phyloP scores from a whole-genome alignment of 2,329 filamentous ascomycete genomes.

The Tympanopsis confertula region DNA sequence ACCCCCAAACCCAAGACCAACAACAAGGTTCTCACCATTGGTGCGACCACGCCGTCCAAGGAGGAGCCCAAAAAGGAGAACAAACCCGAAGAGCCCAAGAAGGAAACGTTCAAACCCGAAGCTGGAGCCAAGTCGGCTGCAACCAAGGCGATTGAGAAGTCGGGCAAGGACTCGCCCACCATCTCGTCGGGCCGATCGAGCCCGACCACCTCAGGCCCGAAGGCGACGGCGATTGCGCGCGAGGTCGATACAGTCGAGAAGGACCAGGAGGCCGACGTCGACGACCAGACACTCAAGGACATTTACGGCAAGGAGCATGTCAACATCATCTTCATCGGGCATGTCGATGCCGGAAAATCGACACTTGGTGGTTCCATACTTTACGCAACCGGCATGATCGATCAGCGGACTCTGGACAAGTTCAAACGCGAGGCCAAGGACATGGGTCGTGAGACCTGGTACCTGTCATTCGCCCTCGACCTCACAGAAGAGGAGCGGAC shows the following conservation, averaged over 20 bases:
- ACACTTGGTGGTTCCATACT: conserved; percentile 81
- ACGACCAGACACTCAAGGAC: conserved; percentile 68
- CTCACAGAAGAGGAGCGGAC: conserved; percentile 89
- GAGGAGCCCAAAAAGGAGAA: conserved; percentile 42
- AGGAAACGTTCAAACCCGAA: conserved; percentile 37
- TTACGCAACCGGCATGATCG: conserved; percentile 95
- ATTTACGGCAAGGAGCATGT: conserved; percentile 90
- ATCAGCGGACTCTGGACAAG: conserved; percentile 95
- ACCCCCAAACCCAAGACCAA: conserved; percentile 35
- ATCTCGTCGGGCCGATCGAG: conserved; percentile 78
- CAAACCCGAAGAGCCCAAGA: conserved; percentile 27
- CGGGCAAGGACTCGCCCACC: conserved; percentile 69
- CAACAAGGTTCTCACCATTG: conserved; percentile 66
- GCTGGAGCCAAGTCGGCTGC: conserved; percentile 76
- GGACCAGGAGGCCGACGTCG: conserved; percentile 67
- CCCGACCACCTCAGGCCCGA: conserved; percentile 49
- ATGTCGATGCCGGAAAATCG: conserved; percentile 97
- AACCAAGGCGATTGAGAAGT: conserved; percentile 83
- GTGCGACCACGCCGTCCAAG: conserved; percentile 41
- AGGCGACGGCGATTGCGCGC: conserved; percentile 33
- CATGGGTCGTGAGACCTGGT: conserved; percentile 93
- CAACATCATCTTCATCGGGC: conserved; percentile 95
- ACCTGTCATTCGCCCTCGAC: conserved; percentile 95
- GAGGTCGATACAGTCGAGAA: conserved; percentile 76
- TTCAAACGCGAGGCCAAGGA: conserved; percentile 96